Evolutionary conservation across 352 stramenopile species (phyloP), one percentile per base, ranked within the genome.

Genomic region (Globisporangium uncinulatum): DNA sequence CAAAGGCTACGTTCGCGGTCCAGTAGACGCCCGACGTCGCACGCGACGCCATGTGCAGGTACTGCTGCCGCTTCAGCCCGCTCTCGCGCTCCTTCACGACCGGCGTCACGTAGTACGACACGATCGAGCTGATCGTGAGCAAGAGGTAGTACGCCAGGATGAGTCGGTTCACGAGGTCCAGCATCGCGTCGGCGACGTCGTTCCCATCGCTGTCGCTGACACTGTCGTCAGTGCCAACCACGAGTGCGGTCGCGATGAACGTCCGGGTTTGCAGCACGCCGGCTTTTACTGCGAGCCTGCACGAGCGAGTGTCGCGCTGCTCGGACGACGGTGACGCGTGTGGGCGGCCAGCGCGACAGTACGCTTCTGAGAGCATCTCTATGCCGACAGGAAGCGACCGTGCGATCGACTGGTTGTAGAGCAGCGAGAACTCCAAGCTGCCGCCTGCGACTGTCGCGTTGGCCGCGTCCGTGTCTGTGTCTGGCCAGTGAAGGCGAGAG

Each of bases 111-210:
- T 89, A 89, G 51, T 80, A 87, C n/a, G 77, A 72, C 11, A 74
- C 68, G 36, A 90, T 74, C 6, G 76, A 85, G 56, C 71, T 87
- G 45, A 87, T 59, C 9, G 72, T 85, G 43, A 89, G 52, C 20
- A 88, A 70, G 31, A 81, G 61, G 62, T 84, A 99, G 76, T 78
- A 96, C 54, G 57, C 97, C 57, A 90, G 96, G 95, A 66, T 95
- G 69, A 89, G 98, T 70, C 79, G 99, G 86, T 48, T 66, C 11
- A 72, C 55, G 17, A 78, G 55, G 20, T 59, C 46, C 6, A 15
- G 21, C 10, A 42, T 39, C 21, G 44, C 11, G 43, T 59, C 46
- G 1, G 41, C 31, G 34, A 56, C 41, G 10, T 15, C 1, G 15
- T 3, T 34, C 19, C 17, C 31, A 24, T 7, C 24, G 4, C 31